phyloP scores from a whole-genome alignment of 345 rosid genomes.

The Lepidium africanum region DNA sequence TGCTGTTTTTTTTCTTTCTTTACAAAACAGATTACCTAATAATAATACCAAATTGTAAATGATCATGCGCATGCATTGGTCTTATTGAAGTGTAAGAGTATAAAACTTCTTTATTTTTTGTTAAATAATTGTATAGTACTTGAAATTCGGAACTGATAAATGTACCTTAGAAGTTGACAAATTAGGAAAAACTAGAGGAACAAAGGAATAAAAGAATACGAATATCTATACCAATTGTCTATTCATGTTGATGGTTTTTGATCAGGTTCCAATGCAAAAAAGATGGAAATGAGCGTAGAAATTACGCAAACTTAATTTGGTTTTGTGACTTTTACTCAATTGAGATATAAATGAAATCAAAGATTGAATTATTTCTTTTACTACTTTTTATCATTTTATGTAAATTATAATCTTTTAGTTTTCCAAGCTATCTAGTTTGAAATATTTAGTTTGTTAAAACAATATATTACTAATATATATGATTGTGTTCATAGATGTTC shows the following conservation, averaged over 20 bases:
- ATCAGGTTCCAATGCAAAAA: conserved; percentile 27
- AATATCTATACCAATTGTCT: conserved; percentile 16
- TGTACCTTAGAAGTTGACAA: conserved; percentile 23
- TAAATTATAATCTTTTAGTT: background rate
- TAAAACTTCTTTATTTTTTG: too few relatives aligned
- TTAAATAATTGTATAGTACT: background rate
- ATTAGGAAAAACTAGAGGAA: background rate
- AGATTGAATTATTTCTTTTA: background rate
- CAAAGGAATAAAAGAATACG: background rate
- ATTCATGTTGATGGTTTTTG: conserved; percentile 6
- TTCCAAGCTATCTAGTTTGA: background rate
- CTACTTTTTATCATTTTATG: background rate
- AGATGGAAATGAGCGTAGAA: conserved; percentile 2
- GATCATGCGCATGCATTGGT: background rate
- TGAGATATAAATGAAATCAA: background rate
- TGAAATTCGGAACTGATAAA: background rate
- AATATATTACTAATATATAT: too few relatives aligned
- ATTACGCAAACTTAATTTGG: conserved; percentile 7
- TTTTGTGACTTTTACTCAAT: background rate
- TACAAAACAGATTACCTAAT: background rate
- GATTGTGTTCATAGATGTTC: too few relatives aligned
- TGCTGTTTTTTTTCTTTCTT: background rate
- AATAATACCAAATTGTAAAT: background rate
- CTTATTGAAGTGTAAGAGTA: background rate
- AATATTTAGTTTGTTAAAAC: background rate